These are phyloP conservation scores for Ophiostoma tasmaniense DNA, from an alignment of 2,329 filamentous ascomycete genomes.

Conservation along the genomic window DNA sequence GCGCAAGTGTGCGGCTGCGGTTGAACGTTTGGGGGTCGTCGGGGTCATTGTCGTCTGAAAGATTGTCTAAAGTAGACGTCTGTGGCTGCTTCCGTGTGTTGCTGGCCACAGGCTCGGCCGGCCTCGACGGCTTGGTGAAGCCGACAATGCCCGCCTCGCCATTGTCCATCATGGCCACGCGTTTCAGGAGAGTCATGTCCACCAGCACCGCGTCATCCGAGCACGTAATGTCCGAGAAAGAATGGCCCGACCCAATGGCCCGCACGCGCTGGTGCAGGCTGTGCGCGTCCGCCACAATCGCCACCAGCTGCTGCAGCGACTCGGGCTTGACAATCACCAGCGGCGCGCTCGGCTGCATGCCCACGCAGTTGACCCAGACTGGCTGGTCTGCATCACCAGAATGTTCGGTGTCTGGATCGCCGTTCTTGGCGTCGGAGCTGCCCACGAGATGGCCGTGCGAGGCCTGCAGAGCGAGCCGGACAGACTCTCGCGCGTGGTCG, in stretches of 20 bases:
- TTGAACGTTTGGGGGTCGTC: not conserved
- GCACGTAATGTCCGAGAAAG: slow-evolving; percentile 24
- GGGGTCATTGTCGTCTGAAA: too few species aligned
- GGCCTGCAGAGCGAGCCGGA: slow-evolving; percentile 13
- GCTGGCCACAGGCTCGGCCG: not conserved
- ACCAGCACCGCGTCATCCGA: slow-evolving; percentile 22
- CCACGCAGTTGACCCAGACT: slow-evolving; percentile 23
- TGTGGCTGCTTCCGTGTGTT: not conserved
- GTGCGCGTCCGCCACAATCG: slow-evolving; percentile 21
- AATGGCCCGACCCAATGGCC: slow-evolving; percentile 25
- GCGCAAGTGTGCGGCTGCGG: slow-evolving; percentile 19
- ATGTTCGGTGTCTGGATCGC: not conserved
- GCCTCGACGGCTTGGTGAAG: slow-evolving; percentile 6
- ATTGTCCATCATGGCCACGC: slow-evolving; percentile 20
- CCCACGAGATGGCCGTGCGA: slow-evolving; percentile 11
- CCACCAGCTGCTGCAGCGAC: slow-evolving; percentile 22
- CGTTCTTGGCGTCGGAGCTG: slow-evolving; percentile 6
- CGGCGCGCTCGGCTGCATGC: slow-evolving; percentile 21
- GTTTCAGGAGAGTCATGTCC: slow-evolving; percentile 19
- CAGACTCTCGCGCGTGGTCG: slow-evolving; percentile 14
- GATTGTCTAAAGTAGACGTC: too few species aligned
- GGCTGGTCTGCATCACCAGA: too few species aligned
- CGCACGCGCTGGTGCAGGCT: slow-evolving; percentile 20
- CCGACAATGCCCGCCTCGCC: slow-evolving; percentile 18
- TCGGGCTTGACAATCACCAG: slow-evolving; percentile 20